phyloP scores from a whole-genome alignment of 2,329 filamentous ascomycete genomes.

The Ambrosiella cleistominuta region DNA sequence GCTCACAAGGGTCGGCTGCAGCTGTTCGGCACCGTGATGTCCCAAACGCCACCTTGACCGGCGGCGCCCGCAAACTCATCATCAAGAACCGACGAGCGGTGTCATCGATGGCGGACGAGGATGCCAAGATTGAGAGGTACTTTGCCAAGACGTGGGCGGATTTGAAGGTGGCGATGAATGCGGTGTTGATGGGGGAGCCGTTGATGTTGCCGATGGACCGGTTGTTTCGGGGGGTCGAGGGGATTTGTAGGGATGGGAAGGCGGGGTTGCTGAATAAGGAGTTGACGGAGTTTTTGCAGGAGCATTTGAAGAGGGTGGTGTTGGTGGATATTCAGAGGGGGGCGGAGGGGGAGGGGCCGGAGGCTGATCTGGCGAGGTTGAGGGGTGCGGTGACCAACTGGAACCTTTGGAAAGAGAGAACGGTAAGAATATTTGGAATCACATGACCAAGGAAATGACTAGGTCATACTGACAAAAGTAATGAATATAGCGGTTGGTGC shows the following conservation, averaged over 20 bases:
- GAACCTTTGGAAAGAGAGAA: slow-evolving; percentile 48
- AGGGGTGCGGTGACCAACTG: slow-evolving; percentile 41
- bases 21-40: neutral
- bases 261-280: slow-evolving; percentile 49
- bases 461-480: neutral
- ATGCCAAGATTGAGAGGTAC: slow-evolving; percentile 49
- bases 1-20: too few species aligned
- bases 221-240: slow-evolving; percentile 79
- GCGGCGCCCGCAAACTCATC: slow-evolving; percentile 22
- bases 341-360: slow-evolving; percentile 20
- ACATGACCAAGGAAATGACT: neutral
- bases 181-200: slow-evolving; percentile 50
- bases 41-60: neutral
- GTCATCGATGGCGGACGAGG: slow-evolving; percentile 25
- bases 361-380: slow-evolving; percentile 45
- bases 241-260: slow-evolving; percentile 65
- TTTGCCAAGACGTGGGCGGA: slow-evolving; percentile 59
- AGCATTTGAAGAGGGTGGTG: slow-evolving; percentile 47
- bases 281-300: slow-evolving; percentile 48
- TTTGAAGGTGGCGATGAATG: slow-evolving; percentile 52
- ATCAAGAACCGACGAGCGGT: slow-evolving; percentile 70
- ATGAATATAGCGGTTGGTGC: slow-evolving; percentile 44
- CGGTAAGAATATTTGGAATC: slow-evolving; percentile 8
- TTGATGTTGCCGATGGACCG: slow-evolving; percentile 66
- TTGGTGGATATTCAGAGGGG: slow-evolving; percentile 35